Conservation (phyloP, 2,329 filamentous ascomycete species). For the Penicillium sp. region DNA sequence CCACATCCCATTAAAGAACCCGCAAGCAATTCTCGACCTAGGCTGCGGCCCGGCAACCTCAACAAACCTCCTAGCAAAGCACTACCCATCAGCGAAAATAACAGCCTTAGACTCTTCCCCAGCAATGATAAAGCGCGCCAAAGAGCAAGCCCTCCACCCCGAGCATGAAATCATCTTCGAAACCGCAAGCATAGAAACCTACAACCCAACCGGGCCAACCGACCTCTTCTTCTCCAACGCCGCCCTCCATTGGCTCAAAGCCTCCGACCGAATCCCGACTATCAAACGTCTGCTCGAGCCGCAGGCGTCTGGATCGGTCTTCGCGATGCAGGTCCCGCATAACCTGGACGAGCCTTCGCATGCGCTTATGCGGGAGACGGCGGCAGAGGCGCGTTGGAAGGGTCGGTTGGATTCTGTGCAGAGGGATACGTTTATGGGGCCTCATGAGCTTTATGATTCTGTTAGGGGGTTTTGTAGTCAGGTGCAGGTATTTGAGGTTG, state of each 20-base stretch:
- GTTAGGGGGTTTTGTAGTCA: slow-evolving; percentile 43
- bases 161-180: slow-evolving; percentile 37
- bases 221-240: slow-evolving; percentile 57
- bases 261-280: slow-evolving; percentile 43
- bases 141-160: slow-evolving; percentile 33
- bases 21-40: slow-evolving; percentile 53
- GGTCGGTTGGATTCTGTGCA: slow-evolving; percentile 32
- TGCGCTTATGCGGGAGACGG: slow-evolving; percentile 48
- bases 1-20: slow-evolving; percentile 42
- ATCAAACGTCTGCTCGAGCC: slow-evolving; percentile 45
- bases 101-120: slow-evolving; percentile 54
- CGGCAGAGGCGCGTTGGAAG: slow-evolving; percentile 42
- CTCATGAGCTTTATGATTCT: slow-evolving; percentile 49
- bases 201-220: slow-evolving; percentile 29
- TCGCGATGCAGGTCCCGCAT: slow-evolving; percentile 55
- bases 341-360: slow-evolving; percentile 52
- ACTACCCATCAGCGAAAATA: slow-evolving; percentile 49
- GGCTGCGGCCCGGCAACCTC: slow-evolving; percentile 61
- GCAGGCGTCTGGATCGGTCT: slow-evolving; percentile 45
- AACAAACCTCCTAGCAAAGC: slow-evolving; percentile 47
- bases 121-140: slow-evolving; percentile 54
- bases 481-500: slow-evolving; percentile 54
- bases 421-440: slow-evolving; percentile 49
- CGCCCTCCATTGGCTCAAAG: slow-evolving; percentile 56
- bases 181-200: slow-evolving; percentile 47